Evolutionary conservation across 441 rosid species (phyloP).

Genomic region (Mallotus repandus): DNA sequence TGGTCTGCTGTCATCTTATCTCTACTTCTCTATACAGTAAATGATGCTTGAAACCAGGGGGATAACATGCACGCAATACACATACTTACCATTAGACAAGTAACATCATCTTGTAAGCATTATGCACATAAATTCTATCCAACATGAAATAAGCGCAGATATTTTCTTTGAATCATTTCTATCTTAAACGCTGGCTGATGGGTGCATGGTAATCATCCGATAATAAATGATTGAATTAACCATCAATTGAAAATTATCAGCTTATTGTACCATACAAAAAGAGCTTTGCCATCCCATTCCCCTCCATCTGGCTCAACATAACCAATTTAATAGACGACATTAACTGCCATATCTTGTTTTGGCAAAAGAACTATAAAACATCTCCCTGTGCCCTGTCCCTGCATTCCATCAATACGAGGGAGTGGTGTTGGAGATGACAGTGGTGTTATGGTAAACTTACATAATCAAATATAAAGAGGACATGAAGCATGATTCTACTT

Average conservation of each 20-base stretch:
- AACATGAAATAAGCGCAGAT: no score
- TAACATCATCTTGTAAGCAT: no score
- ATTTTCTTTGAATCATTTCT: neutral
- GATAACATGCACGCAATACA: neutral
- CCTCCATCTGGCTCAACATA: neutral
- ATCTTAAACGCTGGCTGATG: neutral
- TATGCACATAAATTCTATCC: no score
- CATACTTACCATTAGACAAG: no score
- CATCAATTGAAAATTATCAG: neutral
- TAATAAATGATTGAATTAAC: neutral
- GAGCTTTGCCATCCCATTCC: neutral
- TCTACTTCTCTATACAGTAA: neutral
- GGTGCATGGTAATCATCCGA: neutral
- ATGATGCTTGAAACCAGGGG: neutral
- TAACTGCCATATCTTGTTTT: slow-evolving; percentile 2
- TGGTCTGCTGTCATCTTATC: neutral
- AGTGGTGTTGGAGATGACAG: neutral
- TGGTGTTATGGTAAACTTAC: neutral
- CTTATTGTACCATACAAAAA: neutral
- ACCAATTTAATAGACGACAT: slow-evolving; percentile 1
- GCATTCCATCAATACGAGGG: neutral
- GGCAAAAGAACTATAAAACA: neutral
- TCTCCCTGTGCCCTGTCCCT: neutral
- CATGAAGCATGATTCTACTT: slow-evolving; percentile 3
- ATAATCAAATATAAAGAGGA: neutral